A percentile compares a stretch with the other conserved stretches of the same genome.
phyloP scores from a whole-genome alignment of 2,329 filamentous ascomycete genomes.

The Waltergamsia citrina region DNA sequence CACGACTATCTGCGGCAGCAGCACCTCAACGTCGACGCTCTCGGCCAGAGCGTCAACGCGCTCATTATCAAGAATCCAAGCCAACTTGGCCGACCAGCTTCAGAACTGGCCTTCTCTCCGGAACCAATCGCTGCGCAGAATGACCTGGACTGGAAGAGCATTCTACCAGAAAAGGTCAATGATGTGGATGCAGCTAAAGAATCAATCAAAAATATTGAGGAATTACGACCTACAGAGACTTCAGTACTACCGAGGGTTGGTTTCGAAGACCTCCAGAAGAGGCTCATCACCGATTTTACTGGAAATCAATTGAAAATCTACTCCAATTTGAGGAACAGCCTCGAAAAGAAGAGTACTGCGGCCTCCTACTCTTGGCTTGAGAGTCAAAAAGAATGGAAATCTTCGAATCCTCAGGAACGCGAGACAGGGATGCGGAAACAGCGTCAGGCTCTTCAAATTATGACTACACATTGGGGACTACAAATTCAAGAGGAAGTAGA shows the following conservation, averaged over 20 bases:
- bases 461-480: constrained; percentile 41
- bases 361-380: constrained; percentile 3
- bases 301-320: constrained; percentile 34
- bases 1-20: constrained; percentile 17
- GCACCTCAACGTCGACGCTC: constrained; percentile 19
- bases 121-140: background rate
- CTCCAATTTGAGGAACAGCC: constrained; percentile 11
- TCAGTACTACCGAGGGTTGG: constrained; percentile 25
- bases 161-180: constrained; percentile 10
- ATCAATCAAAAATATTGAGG: constrained; percentile 34
- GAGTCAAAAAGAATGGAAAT: background rate
- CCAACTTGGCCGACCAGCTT: constrained; percentile 8
- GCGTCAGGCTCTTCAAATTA: constrained; percentile 28
- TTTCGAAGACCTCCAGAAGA: constrained; percentile 28
- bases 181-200: constrained; percentile 17
- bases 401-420: background rate
- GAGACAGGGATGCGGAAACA: constrained; percentile 22
- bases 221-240: constrained; percentile 31
- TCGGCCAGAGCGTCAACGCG: constrained; percentile 28
- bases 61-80: constrained; percentile 35
- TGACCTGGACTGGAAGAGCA: constrained; percentile 19
- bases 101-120: background rate
- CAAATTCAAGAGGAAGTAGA: constrained; percentile 33
- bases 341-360: background rate
- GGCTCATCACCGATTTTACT: constrained; percentile 36